phyloP scores from a whole-genome alignment of 768 basidiomycete genomes.

The Sporobolomyces pararoseus region DNA sequence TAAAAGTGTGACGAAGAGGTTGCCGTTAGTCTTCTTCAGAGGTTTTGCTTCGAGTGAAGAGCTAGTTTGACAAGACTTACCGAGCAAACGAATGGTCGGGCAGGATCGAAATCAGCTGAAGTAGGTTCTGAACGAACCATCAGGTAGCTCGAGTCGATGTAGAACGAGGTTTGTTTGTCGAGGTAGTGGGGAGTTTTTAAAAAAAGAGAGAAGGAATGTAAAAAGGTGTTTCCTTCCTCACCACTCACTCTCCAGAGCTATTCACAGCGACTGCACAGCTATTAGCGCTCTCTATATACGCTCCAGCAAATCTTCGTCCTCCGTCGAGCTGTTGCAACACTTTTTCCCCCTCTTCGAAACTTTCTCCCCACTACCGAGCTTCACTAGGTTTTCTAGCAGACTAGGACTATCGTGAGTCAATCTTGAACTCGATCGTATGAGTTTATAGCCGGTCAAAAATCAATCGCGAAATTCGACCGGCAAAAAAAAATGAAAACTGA shows the following conservation, averaged over 20 bases:
- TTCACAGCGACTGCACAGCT: no score
- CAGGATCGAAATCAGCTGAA: conserved; percentile 14
- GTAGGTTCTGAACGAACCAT: conserved; percentile 18
- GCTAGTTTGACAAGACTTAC: not conserved
- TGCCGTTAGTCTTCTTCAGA: not conserved
- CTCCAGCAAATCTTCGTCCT: no score
- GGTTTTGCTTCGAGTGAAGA: not conserved
- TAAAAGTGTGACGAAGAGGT: not conserved
- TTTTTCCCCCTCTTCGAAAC: not conserved
- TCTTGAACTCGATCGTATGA: no score
- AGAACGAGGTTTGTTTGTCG: not conserved
- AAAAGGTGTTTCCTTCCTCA: not conserved
- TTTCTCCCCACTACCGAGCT: no score
- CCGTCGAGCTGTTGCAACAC: not conserved
- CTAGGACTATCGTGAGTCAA: no score
- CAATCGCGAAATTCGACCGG: no score
- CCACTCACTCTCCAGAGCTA: no score
- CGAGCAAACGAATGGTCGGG: conserved; percentile 16
- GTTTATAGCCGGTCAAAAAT: no score
- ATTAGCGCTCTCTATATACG: no score
- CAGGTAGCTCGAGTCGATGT: not conserved
- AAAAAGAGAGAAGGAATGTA: not conserved
- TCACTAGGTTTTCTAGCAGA: no score
- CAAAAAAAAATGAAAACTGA: no score
- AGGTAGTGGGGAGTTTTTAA: not conserved